Percentiles rank a stretch among this genome's conserved stretches.
Evolutionary conservation across 805 yeast species (phyloP).

Genomic region (Saturnispora dispora): DNA sequence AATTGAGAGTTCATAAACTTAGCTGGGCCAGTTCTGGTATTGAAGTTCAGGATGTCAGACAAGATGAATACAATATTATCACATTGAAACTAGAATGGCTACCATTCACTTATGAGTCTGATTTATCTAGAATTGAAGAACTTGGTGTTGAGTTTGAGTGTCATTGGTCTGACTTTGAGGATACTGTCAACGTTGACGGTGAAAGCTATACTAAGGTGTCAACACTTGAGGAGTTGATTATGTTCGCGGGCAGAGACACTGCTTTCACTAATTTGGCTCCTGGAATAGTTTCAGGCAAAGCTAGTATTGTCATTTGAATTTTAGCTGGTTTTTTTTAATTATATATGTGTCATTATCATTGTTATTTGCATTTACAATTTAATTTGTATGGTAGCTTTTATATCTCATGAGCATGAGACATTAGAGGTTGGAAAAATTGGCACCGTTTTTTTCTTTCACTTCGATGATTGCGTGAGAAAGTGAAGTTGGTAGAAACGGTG

Average conservation of each 20-base stretch:
- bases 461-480: background rate
- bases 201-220: conserved; percentile 38
- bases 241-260: conserved; percentile 56
- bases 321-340: background rate
- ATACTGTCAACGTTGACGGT: conserved; percentile 32
- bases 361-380: background rate
- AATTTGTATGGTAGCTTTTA: background rate
- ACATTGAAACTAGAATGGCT: conserved; percentile 70
- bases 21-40: conserved; percentile 39
- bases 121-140: conserved; percentile 22
- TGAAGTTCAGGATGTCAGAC: background rate
- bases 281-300: conserved; percentile 54
- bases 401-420: background rate
- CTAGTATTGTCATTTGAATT: conserved; percentile 17
- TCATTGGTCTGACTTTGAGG: conserved; percentile 70
- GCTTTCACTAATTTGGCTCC: conserved; percentile 56
- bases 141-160: conserved; percentile 58
- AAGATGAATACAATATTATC: conserved; percentile 24
- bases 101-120: conserved; percentile 45
- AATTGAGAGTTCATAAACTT: conserved; percentile 54
- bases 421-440: background rate
- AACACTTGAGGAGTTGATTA: conserved; percentile 60
- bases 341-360: background rate
- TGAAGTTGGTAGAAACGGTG: too few species aligned
- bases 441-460: background rate